These are phyloP conservation scores for Hypseocharis bilobata DNA, from an alignment of 441 rosid species.

Conservation along the genomic window DNA sequence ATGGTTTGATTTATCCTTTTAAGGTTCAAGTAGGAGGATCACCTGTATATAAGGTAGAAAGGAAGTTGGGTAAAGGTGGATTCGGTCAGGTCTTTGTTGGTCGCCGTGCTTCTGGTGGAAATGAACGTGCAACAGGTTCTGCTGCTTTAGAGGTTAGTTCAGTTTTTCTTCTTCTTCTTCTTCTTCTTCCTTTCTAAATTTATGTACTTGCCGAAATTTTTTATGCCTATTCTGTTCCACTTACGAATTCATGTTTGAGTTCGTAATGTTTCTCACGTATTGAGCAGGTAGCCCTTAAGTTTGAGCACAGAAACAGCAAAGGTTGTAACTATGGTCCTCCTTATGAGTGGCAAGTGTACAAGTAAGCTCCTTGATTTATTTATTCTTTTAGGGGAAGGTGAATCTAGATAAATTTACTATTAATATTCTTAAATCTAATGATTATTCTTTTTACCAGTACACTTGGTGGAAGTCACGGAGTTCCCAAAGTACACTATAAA, in stretches of 20 bases:
- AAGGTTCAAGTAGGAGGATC: slow-evolving; percentile 98
- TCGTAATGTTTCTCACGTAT: neutral
- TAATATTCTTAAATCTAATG: slow-evolving; percentile 8
- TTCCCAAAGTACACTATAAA: slow-evolving; percentile 86
- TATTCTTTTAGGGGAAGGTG: neutral
- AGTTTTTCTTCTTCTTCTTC: slow-evolving; percentile 2
- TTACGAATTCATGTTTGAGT: neutral
- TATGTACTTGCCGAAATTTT: neutral
- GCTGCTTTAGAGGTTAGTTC: slow-evolving; percentile 62
- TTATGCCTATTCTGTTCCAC: neutral
- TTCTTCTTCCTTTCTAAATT: too few relatives aligned
- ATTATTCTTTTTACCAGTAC: slow-evolving; percentile 42
- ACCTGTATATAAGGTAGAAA: slow-evolving; percentile 72
- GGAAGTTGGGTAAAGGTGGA: slow-evolving; percentile 93
- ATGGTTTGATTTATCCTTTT: slow-evolving; percentile 14
- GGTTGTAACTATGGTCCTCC: slow-evolving; percentile 99
- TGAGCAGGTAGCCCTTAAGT: slow-evolving; percentile 79
- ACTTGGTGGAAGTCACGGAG: slow-evolving; percentile 96
- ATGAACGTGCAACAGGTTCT: slow-evolving; percentile 56
- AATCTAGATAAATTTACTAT: neutral
- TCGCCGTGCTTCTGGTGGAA: slow-evolving; percentile 73
- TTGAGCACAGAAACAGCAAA: slow-evolving; percentile 93
- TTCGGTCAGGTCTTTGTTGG: slow-evolving; percentile 98
- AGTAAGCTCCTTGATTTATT: slow-evolving; percentile 38
- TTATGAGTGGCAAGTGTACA: slow-evolving; percentile 97